These are phyloP conservation scores for Themeda triandra DNA, from an alignment of 176 grass and related monocot genomes.

Conservation along the genomic window DNA sequence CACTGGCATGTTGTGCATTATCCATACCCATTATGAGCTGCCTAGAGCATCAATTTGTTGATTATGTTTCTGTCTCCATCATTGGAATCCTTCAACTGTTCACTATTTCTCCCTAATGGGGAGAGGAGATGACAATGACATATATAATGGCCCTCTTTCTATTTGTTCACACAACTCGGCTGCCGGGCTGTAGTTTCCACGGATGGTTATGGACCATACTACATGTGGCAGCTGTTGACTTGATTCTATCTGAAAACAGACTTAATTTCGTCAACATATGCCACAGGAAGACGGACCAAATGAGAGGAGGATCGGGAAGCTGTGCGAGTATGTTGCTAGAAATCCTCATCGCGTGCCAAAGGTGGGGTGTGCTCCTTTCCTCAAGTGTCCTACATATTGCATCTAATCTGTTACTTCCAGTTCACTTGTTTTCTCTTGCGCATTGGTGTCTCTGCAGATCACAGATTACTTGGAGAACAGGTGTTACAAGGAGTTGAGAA, in stretches of 20 bases:
- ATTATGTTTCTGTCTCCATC: background rate
- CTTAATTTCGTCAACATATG: background rate
- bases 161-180: background rate
- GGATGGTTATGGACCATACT: background rate
- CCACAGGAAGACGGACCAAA: constrained; percentile 56
- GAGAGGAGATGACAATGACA: background rate
- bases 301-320: constrained; percentile 62
- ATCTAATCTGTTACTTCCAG: constrained; percentile 23
- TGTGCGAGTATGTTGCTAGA: constrained; percentile 70
- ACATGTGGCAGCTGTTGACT: background rate
- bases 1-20: background rate
- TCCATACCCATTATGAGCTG: background rate
- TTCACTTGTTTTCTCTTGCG: constrained; percentile 3
- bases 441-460: constrained; percentile 56
- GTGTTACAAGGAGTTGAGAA: constrained; percentile 90
- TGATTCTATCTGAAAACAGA: background rate
- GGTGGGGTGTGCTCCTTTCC: constrained; percentile 4
- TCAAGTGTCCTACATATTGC: background rate
- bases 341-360: constrained; percentile 64
- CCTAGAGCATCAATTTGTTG: background rate
- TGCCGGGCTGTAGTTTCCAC: background rate
- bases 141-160: background rate
- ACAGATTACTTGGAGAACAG: constrained; percentile 85
- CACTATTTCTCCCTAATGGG: background rate
- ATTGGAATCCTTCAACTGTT: background rate